phyloP scores from a whole-genome alignment of 2,329 filamentous ascomycete species.

The Hyphodiscus sp. region DNA sequence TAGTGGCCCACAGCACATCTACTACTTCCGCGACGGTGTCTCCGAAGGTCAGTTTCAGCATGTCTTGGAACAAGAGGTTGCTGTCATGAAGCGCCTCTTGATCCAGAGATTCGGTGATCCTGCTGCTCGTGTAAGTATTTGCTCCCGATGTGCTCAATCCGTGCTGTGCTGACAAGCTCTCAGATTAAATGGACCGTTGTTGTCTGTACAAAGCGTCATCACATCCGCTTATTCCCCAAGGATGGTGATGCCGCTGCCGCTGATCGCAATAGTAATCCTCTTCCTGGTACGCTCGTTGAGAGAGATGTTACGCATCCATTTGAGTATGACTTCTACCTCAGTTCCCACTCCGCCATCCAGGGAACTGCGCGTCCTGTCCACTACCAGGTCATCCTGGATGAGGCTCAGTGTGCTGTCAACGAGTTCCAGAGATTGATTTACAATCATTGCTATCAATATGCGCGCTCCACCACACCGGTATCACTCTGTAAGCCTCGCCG shows the following conservation, averaged over 20 bases:
- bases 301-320: constrained; percentile 77
- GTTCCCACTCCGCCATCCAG: constrained; percentile 74
- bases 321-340: constrained; percentile 39
- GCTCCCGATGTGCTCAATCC: no score
- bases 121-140: constrained; percentile 20
- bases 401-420: constrained; percentile 60
- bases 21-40: constrained; percentile 92
- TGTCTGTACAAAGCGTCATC: constrained; percentile 88
- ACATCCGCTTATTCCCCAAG: constrained; percentile 84
- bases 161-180: not conserved
- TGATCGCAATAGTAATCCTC: constrained; percentile 74
- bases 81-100: constrained; percentile 59
- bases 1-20: constrained; percentile 62
- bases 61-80: constrained; percentile 73
- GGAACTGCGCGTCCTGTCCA: constrained; percentile 89
- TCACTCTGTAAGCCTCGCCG: constrained; percentile 40
- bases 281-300: constrained; percentile 85
- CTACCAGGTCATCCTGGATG: constrained; percentile 84
- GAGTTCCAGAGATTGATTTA: constrained; percentile 85
- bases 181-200: constrained; percentile 69
- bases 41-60: constrained; percentile 78
- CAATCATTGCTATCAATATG: constrained; percentile 90
- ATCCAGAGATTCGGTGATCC: constrained; percentile 29
- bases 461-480: constrained; percentile 85
- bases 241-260: constrained; percentile 38